Conservation (phyloP, 2,329 filamentous ascomycete genomes). For the Alternaria conjuncta region DNA sequence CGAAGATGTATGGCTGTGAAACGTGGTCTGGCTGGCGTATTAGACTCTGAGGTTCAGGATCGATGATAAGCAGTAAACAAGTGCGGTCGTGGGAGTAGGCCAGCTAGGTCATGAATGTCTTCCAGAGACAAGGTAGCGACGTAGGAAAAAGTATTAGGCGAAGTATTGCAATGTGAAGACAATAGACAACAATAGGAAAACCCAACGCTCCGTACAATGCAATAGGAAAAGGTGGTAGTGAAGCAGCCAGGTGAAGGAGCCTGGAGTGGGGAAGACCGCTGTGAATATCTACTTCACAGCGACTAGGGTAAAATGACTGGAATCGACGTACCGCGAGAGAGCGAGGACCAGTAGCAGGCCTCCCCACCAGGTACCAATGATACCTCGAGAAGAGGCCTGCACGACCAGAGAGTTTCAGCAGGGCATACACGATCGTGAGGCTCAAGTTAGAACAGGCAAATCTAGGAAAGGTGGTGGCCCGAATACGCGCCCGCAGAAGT, state of each 20-base stretch:
- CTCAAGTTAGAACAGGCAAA: constrained; percentile 51
- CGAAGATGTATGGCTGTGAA: constrained; percentile 36
- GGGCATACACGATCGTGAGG: constrained; percentile 50
- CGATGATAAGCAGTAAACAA: constrained; percentile 3
- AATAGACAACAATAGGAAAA: constrained; percentile 31
- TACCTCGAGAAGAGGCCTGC: constrained; percentile 47
- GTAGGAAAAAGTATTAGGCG: constrained; percentile 28
- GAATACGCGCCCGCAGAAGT: constrained; percentile 48
- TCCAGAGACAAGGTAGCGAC: constrained; percentile 33
- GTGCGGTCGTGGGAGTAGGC: constrained; percentile 20
- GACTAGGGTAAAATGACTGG: constrained; percentile 39
- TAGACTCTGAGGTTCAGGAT: constrained; percentile 30
- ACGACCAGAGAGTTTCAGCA: constrained; percentile 51
- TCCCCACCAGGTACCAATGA: constrained; percentile 43
- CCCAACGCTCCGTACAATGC: constrained; percentile 46
- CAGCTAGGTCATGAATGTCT: constrained; percentile 34
- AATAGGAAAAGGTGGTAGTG: constrained; percentile 39
- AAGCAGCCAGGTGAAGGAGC: constrained; percentile 27
- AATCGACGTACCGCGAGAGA: constrained; percentile 49
- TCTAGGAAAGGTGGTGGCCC: constrained; percentile 42
- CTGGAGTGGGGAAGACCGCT: constrained; percentile 16
- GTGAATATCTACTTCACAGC: constrained; percentile 37
- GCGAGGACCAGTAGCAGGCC: constrained; percentile 48
- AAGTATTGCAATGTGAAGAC: constrained; percentile 11
- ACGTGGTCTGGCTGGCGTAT: constrained; percentile 40